These are phyloP conservation scores for Suillus brevipes DNA, from an alignment of 768 basidiomycete genomes.

Conservation along the genomic window DNA sequence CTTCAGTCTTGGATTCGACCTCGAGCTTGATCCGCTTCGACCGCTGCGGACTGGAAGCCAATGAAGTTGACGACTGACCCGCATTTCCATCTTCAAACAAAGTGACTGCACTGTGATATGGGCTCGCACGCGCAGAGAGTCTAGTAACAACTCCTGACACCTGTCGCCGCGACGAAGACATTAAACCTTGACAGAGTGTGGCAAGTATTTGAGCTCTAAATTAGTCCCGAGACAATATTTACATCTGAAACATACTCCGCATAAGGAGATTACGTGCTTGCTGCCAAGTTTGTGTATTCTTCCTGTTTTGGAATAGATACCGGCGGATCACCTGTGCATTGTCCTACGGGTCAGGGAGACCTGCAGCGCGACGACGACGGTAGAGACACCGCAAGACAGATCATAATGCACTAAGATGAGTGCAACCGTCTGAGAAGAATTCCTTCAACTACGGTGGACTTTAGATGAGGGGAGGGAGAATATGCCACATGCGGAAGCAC, in stretches of 20 bases:
- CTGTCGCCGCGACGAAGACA: conserved; percentile 27
- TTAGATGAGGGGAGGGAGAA: too few species aligned
- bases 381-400: too few species aligned
- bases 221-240: background rate
- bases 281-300: too few species aligned
- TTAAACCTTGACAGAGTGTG: conserved; percentile 3
- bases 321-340: too few species aligned
- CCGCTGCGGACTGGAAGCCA: conserved; percentile 19
- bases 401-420: too few species aligned
- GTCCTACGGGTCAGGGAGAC: too few species aligned
- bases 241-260: background rate
- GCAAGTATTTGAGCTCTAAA: background rate
- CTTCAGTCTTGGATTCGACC: conserved; percentile 12
- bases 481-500: too few species aligned
- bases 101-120: conserved; percentile 45
- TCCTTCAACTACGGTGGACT: too few species aligned
- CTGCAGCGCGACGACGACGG: too few species aligned
- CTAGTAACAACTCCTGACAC: conserved; percentile 33
- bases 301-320: too few species aligned
- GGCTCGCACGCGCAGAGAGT: conserved; percentile 42
- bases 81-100: conserved; percentile 35
- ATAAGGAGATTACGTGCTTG: conserved; percentile 30
- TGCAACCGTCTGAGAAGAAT: too few species aligned
- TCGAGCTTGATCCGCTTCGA: conserved; percentile 35
- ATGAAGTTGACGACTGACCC: conserved; percentile 18